phyloP scores from a whole-genome alignment of 139 green algal species.

The Micractinium conductrix region DNA sequence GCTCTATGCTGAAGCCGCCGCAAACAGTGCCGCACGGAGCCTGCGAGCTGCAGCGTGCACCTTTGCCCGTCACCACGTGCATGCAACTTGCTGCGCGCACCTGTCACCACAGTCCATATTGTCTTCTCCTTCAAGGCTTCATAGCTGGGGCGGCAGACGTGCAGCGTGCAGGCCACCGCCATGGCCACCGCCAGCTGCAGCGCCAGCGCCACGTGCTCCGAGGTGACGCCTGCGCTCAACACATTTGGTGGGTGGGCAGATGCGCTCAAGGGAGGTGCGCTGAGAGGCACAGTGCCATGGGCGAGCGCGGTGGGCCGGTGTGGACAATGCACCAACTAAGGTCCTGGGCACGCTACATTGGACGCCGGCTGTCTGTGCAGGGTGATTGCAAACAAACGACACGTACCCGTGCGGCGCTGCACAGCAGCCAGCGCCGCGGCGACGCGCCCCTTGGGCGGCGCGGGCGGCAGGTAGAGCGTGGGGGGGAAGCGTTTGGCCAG shows the following conservation, averaged over 20 bases:
- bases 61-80: too few relatives aligned
- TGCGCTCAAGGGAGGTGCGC: too few relatives aligned
- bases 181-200: constrained; percentile 38
- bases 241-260: too few relatives aligned
- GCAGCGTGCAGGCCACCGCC: constrained; percentile 20
- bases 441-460: background rate
- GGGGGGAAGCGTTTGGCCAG: constrained; percentile 7
- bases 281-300: too few relatives aligned
- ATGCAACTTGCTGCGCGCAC: too few relatives aligned
- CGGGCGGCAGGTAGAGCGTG: background rate
- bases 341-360: too few relatives aligned
- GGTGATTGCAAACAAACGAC: too few relatives aligned
- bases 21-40: too few relatives aligned
- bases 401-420: background rate
- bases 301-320: too few relatives aligned
- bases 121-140: constrained; percentile 19
- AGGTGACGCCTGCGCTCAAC: background rate
- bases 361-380: too few relatives aligned
- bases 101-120: constrained; percentile 32
- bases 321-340: too few relatives aligned
- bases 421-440: background rate
- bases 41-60: too few relatives aligned
- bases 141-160: constrained; percentile 10
- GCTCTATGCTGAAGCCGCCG: background rate
- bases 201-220: background rate